These are phyloP conservation scores for Dactylellina parvicollis DNA, from an alignment of 2,329 filamentous ascomycete species.

Conservation along the genomic window DNA sequence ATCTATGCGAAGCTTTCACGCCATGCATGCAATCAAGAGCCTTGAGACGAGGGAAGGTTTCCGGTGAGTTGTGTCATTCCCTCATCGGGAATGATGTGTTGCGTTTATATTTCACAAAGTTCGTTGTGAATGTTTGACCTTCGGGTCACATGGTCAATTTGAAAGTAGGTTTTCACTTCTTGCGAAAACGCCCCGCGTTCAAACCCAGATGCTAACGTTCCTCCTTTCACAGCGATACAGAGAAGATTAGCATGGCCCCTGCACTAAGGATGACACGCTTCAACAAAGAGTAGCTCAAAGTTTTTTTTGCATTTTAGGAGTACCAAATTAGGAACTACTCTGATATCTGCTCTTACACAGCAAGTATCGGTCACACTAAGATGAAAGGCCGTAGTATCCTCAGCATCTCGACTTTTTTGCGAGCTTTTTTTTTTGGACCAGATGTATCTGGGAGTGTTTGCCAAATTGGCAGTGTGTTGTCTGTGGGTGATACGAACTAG, in stretches of 20 bases:
- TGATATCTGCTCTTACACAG: not conserved
- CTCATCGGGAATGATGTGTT: not conserved
- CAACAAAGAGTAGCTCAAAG: conserved; percentile 69
- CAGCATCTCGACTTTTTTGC: not conserved
- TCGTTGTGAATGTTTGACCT: conserved; percentile 34
- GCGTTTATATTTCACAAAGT: conserved; percentile 11
- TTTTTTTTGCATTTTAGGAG: conserved; percentile 50
- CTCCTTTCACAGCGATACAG: conserved; percentile 66
- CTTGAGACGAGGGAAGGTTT: too few relatives aligned
- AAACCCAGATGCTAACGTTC: conserved; percentile 44
- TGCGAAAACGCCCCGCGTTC: conserved; percentile 28
- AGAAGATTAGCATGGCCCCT: conserved; percentile 86
- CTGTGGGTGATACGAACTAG: not conserved
- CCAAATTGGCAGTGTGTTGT: not conserved
- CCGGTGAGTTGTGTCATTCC: conserved; percentile 3
- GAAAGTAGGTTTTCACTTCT: conserved; percentile 40
- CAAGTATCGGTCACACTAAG: not conserved
- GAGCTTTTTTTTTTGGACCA: conserved; percentile 3
- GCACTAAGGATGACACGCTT: conserved; percentile 94
- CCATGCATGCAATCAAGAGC: too few relatives aligned
- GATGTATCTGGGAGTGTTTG: not conserved
- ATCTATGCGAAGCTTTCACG: too few relatives aligned
- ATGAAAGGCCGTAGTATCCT: not conserved
- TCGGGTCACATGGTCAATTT: conserved; percentile 55
- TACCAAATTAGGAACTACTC: too few relatives aligned